Evolutionary conservation across 148 eudicot species (phyloP).

Genomic region (Hydrangea macrophylla): DNA sequence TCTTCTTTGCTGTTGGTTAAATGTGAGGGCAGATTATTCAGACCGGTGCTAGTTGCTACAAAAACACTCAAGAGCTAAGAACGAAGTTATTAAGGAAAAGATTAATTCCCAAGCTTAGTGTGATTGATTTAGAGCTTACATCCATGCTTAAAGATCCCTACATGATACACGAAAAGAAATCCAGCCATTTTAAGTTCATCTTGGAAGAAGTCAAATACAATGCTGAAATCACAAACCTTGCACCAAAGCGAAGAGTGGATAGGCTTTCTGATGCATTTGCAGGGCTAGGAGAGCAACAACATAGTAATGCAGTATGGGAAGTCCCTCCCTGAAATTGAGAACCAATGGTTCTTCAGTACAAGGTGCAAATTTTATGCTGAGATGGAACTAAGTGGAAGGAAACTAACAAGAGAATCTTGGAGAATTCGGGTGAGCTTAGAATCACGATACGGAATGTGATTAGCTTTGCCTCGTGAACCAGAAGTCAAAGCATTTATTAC

Average conservation of each 20-base stretch:
- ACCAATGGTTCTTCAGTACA: conserved; percentile 4
- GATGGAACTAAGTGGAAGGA: conserved; percentile 13
- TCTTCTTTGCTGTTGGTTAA: not conserved
- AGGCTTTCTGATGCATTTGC: conserved; percentile 75
- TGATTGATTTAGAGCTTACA: not conserved
- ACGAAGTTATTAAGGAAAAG: not conserved
- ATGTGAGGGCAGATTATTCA: not conserved
- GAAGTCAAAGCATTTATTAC: conserved; percentile 84
- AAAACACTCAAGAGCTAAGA: not conserved
- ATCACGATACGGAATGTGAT: conserved; percentile 81
- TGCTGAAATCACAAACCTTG: conserved; percentile 42
- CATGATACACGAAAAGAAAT: not conserved
- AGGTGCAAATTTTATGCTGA: not conserved
- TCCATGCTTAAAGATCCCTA: no score
- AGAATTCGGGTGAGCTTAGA: conserved; percentile 91
- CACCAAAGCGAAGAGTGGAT: conserved; percentile 87
- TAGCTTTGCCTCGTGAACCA: conserved; percentile 47
- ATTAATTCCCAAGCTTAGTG: not conserved
- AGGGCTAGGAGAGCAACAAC: conserved; percentile 81
- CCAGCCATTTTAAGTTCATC: not conserved
- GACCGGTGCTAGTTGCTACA: not conserved
- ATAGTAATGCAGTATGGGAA: conserved; percentile 76
- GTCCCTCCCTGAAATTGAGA: conserved; percentile 65
- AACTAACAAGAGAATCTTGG: conserved; percentile 84
- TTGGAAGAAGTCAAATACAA: not conserved